Evolutionary conservation across 1,284 basidiomycete species (phyloP).

Genomic region (Heterobasidion occidentale): DNA sequence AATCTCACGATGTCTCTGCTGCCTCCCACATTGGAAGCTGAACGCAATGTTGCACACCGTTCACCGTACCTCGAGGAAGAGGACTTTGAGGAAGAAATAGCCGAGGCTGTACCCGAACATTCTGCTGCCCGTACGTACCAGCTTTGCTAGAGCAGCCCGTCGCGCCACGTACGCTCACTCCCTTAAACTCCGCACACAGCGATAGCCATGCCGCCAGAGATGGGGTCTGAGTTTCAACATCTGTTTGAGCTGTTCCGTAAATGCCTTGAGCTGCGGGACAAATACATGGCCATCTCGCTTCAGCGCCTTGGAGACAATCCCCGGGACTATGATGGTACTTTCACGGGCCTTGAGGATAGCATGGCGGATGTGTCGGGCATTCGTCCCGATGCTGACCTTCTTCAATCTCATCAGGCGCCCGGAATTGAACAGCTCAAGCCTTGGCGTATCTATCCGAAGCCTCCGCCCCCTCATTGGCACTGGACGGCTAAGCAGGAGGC

Average conservation of each 20-base stretch:
- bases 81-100: slow-evolving; percentile 19
- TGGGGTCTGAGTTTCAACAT: slow-evolving; percentile 40
- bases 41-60: neutral
- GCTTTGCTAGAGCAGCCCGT: slow-evolving; percentile 5
- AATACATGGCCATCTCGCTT: slow-evolving; percentile 80
- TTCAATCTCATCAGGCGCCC: slow-evolving; percentile 1
- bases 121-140: neutral
- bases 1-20: slow-evolving; percentile 32
- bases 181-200: slow-evolving; percentile 1
- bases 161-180: slow-evolving; percentile 2
- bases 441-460: slow-evolving; percentile 87
- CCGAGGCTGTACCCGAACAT: neutral
- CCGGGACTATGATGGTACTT: slow-evolving; percentile 75
- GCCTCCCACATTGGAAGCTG: slow-evolving; percentile 17
- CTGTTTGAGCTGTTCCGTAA: slow-evolving; percentile 62
- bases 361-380: slow-evolving; percentile 61
- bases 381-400: slow-evolving; percentile 47
- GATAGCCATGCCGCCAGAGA: slow-evolving; percentile 25
- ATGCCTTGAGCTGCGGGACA: slow-evolving; percentile 86
- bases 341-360: slow-evolving; percentile 52
- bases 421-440: slow-evolving; percentile 33
- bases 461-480: slow-evolving; percentile 92
- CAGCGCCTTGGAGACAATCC: slow-evolving; percentile 92
- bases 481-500: slow-evolving; percentile 56
- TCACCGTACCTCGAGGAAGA: slow-evolving; percentile 31